Evolutionary conservation across 2,329 filamentous ascomycete genomes (phyloP), one percentile per base, ranked within the genome.

Genomic region (Botryotinia calthae): DNA sequence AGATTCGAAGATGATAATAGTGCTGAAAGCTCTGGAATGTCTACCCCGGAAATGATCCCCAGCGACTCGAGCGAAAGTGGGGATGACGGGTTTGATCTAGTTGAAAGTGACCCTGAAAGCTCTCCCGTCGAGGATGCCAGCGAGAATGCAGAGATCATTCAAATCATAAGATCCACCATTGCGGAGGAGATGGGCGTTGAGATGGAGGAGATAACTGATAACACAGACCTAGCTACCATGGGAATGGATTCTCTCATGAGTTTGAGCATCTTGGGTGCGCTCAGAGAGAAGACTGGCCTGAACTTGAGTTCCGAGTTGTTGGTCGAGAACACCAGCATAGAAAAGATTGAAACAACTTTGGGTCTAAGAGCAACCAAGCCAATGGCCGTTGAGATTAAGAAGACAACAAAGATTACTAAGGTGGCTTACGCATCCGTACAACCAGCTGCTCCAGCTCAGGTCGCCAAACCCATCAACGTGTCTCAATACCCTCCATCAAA

Each of bases 241-340:
- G 72, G 72, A 28, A 71, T 73, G 66, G 72, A 73, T 34, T 73
- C 72, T 56, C 72, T 73, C 20, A 70, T 73, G 59, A 65, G 66
- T 22, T 71, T 73, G 51, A 71, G 66, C 68, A 71, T 73, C 28
- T 31, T 71, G 34, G 67, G 72, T 10, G 59, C 66, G 34, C 66
- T 71, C 22, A 37, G 72, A 61, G 72, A 73, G 48, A 64, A 71
- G 18, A 70, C 67, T 31, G 72, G 67, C 25, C 25, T 73, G 31
- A 65, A 25, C n/a, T 86, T 34, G 84, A 83, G 64, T 87, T 88
- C n/a, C 72, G 77, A 78, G 61, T 70, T 78, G 12, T 70, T 77
- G 34, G 75, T 76, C 28, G 73, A 76, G 51, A 77, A 78, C 56
- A 77, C 75, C 12, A 76, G 75, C 6, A 75, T 76, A 31, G 74